Evolutionary conservation across 306 rosid genomes (phyloP).

Genomic region (Sechiopsis laciniata): DNA sequence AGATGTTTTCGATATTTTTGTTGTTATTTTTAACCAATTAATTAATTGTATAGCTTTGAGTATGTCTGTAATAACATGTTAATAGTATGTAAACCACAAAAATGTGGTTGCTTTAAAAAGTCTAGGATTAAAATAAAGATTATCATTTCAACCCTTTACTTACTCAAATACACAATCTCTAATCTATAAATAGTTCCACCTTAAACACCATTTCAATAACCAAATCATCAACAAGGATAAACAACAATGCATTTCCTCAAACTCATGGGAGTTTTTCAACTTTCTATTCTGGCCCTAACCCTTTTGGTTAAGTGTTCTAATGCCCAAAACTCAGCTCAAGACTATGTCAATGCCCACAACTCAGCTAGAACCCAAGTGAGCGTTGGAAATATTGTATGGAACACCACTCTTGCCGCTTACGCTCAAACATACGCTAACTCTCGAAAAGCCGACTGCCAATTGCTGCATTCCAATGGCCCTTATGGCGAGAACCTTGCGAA

Average conservation of each 20-base stretch:
- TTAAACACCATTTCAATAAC: not conserved
- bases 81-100: too few relatives aligned
- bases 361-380: slow-evolving; percentile 11
- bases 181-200: not conserved
- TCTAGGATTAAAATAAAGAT: too few relatives aligned
- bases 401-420: slow-evolving; percentile 17
- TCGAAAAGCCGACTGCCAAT: slow-evolving; percentile 18
- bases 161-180: not conserved
- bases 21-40: too few relatives aligned
- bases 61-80: too few relatives aligned
- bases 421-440: slow-evolving; percentile 27
- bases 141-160: not conserved
- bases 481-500: slow-evolving; percentile 23
- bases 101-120: too few relatives aligned
- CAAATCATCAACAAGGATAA: not conserved
- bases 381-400: slow-evolving; percentile 10
- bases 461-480: slow-evolving; percentile 28
- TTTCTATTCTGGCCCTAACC: not conserved
- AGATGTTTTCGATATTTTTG: too few relatives aligned
- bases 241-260: not conserved
- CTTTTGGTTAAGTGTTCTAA: not conserved
- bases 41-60: too few relatives aligned
- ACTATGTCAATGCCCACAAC: slow-evolving; percentile 7
- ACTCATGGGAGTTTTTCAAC: not conserved
- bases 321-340: slow-evolving; percentile 7